Base-by-base conservation (phyloP, 371 early-diverging fungal species). In the Mucor piriformis region DNA sequence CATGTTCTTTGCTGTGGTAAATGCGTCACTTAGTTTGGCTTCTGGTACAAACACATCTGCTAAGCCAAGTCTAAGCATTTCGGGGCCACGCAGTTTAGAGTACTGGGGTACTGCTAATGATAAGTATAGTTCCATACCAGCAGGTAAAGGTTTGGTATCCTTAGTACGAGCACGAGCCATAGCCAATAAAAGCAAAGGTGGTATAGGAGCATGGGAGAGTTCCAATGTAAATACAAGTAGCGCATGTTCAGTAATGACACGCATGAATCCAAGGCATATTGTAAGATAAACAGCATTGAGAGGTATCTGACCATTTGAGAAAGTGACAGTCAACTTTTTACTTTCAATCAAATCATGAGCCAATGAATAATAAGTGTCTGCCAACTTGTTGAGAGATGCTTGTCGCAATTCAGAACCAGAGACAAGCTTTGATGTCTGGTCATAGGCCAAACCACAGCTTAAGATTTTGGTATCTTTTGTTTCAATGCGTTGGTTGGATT, bases 21-120 rank as follows among this genome's bases (percentile, higher is more conserved):
- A 67, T 0, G 72, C 72, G 46, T 83, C 82, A 37, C 70, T 57
- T 25, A 76, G 52, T 37, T 74, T 74, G 7, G 62, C 48, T n/a
- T 82, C 83, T 1, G 85, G 79, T 2, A 85, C 66, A 69, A 85
- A 85, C 21, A 70, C 67, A 59, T 85, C 83, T 0, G 79, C 82
- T 18, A 83, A 43, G 2, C 83, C 83, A 18, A 85, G 54, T 24
- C 70, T 60, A 2, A 79, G 50, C 29, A 85, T 57, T 46, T 85
- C 85, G 3, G 85, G 83, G 1, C 76, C 85, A 29, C 85, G 70
- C 6, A 85, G 38, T 24, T 55, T 69, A 6, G 67, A 57, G 29
- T 81, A 66, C 42, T 73, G 72, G n/a, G 83, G 78, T 10, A 75
- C 64, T 2, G 68, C 74, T 32, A 83, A 62, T 4, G 83, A 75